Conservation (phyloP, 805 yeast species). For the Spathaspora girioi region DNA sequence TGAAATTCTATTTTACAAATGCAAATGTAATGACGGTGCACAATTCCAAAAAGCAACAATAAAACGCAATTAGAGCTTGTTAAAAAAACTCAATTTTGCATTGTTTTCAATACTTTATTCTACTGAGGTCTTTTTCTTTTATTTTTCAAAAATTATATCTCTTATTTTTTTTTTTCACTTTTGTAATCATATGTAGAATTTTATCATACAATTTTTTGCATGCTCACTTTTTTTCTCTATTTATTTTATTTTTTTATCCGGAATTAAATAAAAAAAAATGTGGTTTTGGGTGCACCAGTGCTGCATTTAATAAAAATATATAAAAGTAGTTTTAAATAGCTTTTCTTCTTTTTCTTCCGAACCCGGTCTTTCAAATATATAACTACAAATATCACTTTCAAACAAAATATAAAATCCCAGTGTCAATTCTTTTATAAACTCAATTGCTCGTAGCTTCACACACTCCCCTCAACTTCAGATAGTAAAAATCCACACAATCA, state of each 20-base stretch:
- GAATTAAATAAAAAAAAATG: background rate
- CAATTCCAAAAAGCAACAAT: background rate
- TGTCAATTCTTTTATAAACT: background rate
- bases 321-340: background rate
- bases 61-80: background rate
- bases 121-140: background rate
- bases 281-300: background rate
- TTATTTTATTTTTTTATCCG: background rate
- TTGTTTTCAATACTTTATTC: background rate
- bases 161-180: too few species aligned
- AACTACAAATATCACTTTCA: background rate
- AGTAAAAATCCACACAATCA: too few species aligned
- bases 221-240: background rate
- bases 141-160: background rate
- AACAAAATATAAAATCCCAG: background rate
- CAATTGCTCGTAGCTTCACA: background rate
- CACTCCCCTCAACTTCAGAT: too few species aligned
- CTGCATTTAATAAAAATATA: background rate
- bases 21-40: background rate
- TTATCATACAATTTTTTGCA: background rate
- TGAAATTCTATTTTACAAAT: too few species aligned
- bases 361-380: background rate
- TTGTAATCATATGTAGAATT: background rate
- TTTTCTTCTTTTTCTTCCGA: background rate
- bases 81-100: too few species aligned